Evolutionary conservation across 768 basidiomycete genomes (phyloP), one percentile per base, ranked within the genome.

Genomic region (Boletales sp.): DNA sequence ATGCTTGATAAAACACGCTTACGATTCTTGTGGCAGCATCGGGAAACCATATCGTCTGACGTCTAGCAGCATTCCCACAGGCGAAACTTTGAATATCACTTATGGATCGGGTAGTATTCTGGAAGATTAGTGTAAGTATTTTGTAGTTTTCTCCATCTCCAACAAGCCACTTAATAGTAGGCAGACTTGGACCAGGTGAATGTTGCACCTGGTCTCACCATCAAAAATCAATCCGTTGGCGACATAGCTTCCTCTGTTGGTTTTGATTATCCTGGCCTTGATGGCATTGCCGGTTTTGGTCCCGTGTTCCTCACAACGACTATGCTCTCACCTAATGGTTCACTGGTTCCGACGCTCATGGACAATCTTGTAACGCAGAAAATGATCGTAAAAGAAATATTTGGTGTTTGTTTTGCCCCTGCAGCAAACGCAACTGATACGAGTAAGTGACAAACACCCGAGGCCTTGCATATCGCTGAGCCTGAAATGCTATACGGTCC

Each of bases 401-500:
- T 63, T 4, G 56, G 56, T n/a, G 17, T 63, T 21, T 59, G 46
- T 35, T 59, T 59, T 30, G 39, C 51, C 4, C 60, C 62, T n/a
- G 32, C 55, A 4, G 50, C 32, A 5, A 53, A 17, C 25, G 17
- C 30, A 2, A 31, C 18, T 19, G 59, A 53, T 12, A 51, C 38
- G 1, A 51, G 56, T 54, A 25, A 54, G 56, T 39, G n/a, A n/a
- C n/a, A n/a, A n/a, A n/a, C n/a, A 37, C 18, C 19, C 18, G 8
- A 19, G 12, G 4, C 17, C 19, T 31, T 37, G 32, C 32, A 11
- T 34, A 34, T 34, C 17, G 4, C 12, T 19, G 13, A 44, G 15
- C 5, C 31, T 19, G 17, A 44, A 9, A 18, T 19, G 19, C 18
- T 25, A 44, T 15, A 44, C 31, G 36, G 36, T 36, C 36, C 13